phyloP scores from a whole-genome alignment of 176 grass and related monocot genomes.

The Tuctoria greenei region DNA sequence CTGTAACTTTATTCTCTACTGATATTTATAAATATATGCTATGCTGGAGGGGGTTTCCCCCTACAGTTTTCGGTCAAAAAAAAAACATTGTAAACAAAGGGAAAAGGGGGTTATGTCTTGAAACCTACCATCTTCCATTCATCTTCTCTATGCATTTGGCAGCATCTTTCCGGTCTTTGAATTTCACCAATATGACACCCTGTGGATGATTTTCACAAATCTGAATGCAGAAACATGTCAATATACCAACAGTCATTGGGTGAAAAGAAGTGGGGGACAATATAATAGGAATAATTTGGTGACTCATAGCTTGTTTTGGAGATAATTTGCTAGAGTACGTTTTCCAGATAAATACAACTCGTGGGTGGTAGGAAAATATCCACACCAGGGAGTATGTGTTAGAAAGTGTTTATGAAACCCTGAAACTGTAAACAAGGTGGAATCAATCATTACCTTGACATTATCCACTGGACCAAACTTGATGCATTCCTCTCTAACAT shows the following conservation, averaged over 20 bases:
- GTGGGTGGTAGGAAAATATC: background rate
- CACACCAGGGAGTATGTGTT: background rate
- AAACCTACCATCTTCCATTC: slow-evolving; percentile 91
- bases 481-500: slow-evolving; percentile 75
- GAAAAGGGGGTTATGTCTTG: background rate
- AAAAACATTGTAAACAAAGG: too few relatives aligned
- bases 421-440: slow-evolving; percentile 17
- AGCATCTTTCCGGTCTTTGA: slow-evolving; percentile 83
- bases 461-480: slow-evolving; percentile 75
- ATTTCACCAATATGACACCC: slow-evolving; percentile 94
- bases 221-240: slow-evolving; percentile 51
- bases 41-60: too few relatives aligned
- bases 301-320: background rate
- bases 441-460: slow-evolving; percentile 69
- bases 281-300: slow-evolving; percentile 2
- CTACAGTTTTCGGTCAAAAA: too few relatives aligned
- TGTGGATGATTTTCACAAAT: slow-evolving; percentile 95
- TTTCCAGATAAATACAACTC: slow-evolving; percentile 2
- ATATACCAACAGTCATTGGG: background rate
- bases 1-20: too few relatives aligned
- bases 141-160: slow-evolving; percentile 80
- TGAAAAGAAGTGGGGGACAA: slow-evolving; percentile 19
- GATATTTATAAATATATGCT: too few relatives aligned
- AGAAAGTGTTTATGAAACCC: background rate
- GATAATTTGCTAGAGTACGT: background rate